Evolutionary conservation across 75 land plant genomes (phyloP).

Genomic region (Sequoia sempervirens): DNA sequence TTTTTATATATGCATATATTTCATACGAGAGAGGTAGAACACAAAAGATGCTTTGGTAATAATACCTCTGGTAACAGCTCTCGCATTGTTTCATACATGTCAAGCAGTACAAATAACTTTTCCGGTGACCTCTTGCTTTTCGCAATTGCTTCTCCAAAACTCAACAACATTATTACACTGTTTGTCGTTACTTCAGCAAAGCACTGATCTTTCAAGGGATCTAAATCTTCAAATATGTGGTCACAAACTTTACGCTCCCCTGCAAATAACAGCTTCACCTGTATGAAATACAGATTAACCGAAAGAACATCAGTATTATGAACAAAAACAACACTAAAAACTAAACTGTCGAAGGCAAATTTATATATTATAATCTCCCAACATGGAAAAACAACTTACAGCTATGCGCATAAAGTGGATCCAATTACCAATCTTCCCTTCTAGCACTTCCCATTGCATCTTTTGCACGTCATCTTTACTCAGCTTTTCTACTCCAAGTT

Average conservation of each 20-base stretch:
- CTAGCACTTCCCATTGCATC: slow-evolving; percentile 87
- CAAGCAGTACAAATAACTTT: slow-evolving; percentile 89
- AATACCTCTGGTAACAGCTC: slow-evolving; percentile 91
- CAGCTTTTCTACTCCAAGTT: slow-evolving; percentile 88
- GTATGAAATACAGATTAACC: slow-evolving; percentile 16
- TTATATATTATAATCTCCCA: not conserved
- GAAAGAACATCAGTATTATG: not conserved
- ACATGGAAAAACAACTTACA: slow-evolving; percentile 40
- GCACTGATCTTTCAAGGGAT: slow-evolving; percentile 57
- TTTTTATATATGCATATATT: not conserved
- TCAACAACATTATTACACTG: slow-evolving; percentile 70
- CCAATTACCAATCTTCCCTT: slow-evolving; percentile 92
- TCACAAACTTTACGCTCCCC: slow-evolving; percentile 82
- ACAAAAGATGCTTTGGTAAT: not conserved
- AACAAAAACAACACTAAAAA: not conserved
- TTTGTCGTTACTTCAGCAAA: slow-evolving; percentile 77
- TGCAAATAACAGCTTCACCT: slow-evolving; percentile 85
- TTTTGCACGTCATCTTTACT: slow-evolving; percentile 90
- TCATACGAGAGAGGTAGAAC: not conserved
- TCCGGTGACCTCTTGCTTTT: slow-evolving; percentile 93
- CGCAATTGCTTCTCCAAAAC: slow-evolving; percentile 93
- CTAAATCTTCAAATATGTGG: slow-evolving; percentile 76
- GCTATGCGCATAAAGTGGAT: slow-evolving; percentile 88
- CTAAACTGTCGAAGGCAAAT: not conserved
- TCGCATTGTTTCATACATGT: slow-evolving; percentile 97